Evolutionary conservation across 2,329 filamentous ascomycete species (phyloP).

Genomic region (Aureobasidium uvarum): DNA sequence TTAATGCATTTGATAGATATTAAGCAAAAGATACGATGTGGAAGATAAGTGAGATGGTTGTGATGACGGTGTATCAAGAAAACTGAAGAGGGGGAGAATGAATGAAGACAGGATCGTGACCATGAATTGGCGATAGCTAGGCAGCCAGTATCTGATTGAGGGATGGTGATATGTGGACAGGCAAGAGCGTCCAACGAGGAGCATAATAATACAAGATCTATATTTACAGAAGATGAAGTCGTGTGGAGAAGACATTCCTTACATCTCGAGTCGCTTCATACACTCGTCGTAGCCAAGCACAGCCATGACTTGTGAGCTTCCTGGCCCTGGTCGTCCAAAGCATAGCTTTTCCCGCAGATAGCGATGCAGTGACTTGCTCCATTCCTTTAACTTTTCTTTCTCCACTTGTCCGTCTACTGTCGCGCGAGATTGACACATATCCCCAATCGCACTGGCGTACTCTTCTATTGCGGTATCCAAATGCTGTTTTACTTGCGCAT

Average conservation of each 20-base stretch:
- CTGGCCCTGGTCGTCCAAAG: conserved; percentile 54
- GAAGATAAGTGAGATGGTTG: background rate
- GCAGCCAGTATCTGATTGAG: background rate
- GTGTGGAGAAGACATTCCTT: background rate
- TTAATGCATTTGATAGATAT: background rate
- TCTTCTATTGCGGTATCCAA: background rate
- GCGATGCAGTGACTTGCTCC: conserved; percentile 48
- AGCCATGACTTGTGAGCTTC: conserved; percentile 54
- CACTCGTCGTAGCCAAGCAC: conserved; percentile 56
- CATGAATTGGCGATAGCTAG: background rate
- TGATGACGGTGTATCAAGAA: conserved; percentile 16
- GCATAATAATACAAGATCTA: background rate
- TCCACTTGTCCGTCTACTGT: conserved; percentile 27
- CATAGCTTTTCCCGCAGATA: conserved; percentile 59
- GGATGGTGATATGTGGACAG: too few relatives aligned
- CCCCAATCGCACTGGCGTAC: conserved; percentile 1
- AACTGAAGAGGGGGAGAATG: background rate
- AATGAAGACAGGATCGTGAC: background rate
- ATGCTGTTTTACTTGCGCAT: background rate
- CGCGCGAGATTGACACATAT: background rate
- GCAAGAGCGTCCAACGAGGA: background rate
- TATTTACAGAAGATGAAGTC: background rate
- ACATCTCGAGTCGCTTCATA: conserved; percentile 38
- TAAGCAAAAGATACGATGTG: conserved; percentile 19
- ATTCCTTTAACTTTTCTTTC: conserved; percentile 30